Evolutionary conservation across 2,329 filamentous ascomycete genomes (phyloP), one percentile per base, ranked within the genome.

Genomic region (Thielaviopsis populi): DNA sequence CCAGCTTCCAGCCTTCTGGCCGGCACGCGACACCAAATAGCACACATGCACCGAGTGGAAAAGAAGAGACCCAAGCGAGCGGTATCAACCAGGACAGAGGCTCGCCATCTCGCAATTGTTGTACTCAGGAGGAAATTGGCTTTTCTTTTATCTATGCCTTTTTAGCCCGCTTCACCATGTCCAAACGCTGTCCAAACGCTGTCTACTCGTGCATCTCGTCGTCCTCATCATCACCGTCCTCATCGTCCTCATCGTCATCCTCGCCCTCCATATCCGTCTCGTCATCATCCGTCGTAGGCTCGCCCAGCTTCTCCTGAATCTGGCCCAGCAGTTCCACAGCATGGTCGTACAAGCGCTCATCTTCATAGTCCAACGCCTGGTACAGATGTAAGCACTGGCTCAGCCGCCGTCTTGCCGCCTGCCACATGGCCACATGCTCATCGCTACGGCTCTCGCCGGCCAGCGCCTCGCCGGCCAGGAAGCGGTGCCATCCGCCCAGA

Each of bases 401-500:
- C 58, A 97, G 78, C 89, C 91, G 96, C 70, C 88, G 84, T 63
- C 89, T 82, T 70, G 90, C 88, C 17, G 88, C 86, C 64, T 83
- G 83, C 79, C 90, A 84, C 4, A 84, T 80, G 63, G 71, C 70
- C 67, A 67, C 73, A 66, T 67, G 67, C 27, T 67, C 68, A 11
- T 63, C 62, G 22, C 46, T 61, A 30, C 64, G 67, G 27, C 71
- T 78, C 17, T 48, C 61, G 37, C 48, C 58, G 75, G 69, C 75
- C 71, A 63, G 70, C 43, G 19, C 63, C 72, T 88, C 82, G 11
- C 87, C 88, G 67, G 88, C 78, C 65, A 96, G 81, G 72, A 90
- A 89, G 68, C 95, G 80, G 69, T 90, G 91, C 89, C 92, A 97
- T 3, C 94, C 95, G 53, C 94, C 94, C 4, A 99, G 80, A 75